Percentiles rank a stretch among this genome's conserved stretches.
Evolutionary conservation across 257 asterid genomes (phyloP).

Genomic region (Solanum chiquidenum): DNA sequence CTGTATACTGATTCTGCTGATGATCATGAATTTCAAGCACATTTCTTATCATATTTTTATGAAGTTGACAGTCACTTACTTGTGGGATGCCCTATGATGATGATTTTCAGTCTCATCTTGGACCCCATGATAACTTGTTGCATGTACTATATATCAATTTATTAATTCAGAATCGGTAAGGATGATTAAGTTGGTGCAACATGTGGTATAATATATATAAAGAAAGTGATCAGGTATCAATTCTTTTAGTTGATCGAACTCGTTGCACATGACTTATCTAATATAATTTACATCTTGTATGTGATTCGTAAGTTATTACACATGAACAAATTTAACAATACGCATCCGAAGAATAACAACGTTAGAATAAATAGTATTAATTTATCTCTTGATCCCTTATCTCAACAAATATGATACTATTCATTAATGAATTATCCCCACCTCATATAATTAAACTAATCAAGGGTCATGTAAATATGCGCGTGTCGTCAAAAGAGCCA

Average conservation of each 20-base stretch:
- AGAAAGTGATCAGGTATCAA: too few relatives aligned
- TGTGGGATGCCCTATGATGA: neutral
- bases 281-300: too few relatives aligned
- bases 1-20: neutral
- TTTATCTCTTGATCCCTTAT: neutral
- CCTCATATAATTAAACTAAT: neutral
- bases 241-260: neutral
- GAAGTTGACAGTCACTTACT: neutral
- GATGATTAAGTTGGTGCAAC: neutral
- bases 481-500: neutral
- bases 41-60: neutral
- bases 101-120: neutral
- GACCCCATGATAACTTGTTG: neutral
- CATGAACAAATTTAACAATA: accelerated
- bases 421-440: neutral
- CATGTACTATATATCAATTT: neutral
- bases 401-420: neutral
- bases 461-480: neutral
- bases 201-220: neutral
- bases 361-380: neutral
- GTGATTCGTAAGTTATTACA: neutral
- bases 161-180: neutral
- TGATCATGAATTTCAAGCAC: neutral
- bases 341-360: neutral
- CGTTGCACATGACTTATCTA: neutral